Conservation (phyloP, 331 rosid species). For the Prunus yedoensis region DNA sequence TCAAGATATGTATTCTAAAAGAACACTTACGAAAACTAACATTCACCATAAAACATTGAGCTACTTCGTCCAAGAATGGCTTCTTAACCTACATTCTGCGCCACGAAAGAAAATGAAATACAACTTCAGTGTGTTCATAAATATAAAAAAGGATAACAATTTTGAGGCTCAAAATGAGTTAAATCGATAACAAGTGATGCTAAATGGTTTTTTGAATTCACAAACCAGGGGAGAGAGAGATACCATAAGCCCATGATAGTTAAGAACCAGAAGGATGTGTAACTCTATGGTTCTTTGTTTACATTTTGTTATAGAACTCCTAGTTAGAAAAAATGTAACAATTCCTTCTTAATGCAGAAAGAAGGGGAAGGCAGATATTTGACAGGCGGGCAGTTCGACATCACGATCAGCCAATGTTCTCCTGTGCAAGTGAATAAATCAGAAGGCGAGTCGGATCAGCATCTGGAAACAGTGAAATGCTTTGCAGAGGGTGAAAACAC, state of each 20-base stretch:
- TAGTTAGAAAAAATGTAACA: not conserved
- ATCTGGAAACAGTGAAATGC: not conserved
- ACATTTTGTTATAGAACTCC: not conserved
- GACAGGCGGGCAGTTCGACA: slow-evolving; percentile 16
- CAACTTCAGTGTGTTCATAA: not conserved
- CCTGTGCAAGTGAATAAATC: slow-evolving; percentile 11
- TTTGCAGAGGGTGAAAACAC: slow-evolving; percentile 9
- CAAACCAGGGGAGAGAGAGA: no score
- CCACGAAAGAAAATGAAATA: not conserved
- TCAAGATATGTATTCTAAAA: not conserved
- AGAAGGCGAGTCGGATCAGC: not conserved
- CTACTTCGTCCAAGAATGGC: not conserved
- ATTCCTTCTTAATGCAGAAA: slow-evolving; percentile 27
- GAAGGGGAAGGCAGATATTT: slow-evolving; percentile 25
- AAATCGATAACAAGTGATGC: not conserved
- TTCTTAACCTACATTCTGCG: not conserved
- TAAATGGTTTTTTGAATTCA: not conserved
- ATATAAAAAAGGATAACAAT: not conserved
- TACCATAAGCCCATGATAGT: no score
- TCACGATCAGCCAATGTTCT: slow-evolving; percentile 4
- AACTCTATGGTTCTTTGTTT: not conserved
- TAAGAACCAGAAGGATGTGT: not conserved
- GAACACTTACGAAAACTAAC: not conserved
- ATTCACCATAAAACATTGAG: not conserved
- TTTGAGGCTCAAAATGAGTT: not conserved